These are phyloP conservation scores for Eucalyptus lansdowneana DNA, from an alignment of 345 rosid genomes.

Conservation along the genomic window DNA sequence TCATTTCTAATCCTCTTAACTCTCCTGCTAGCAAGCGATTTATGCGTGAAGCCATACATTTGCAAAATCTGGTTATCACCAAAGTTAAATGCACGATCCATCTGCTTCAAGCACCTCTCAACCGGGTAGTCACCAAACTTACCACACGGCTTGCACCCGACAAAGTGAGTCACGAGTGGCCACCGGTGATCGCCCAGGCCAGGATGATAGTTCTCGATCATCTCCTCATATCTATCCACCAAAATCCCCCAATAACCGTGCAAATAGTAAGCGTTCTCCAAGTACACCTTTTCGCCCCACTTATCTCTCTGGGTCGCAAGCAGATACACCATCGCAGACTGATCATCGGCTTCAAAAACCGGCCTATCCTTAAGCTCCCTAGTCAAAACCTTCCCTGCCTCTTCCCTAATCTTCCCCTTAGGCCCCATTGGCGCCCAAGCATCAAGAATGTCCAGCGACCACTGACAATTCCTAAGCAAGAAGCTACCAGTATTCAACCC, in stretches of 20 bases:
- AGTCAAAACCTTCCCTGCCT: constrained; percentile 46
- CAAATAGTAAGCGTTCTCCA: constrained; percentile 43
- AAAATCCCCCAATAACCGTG: constrained; percentile 61
- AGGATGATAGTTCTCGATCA: constrained; percentile 57
- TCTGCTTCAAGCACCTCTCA: constrained; percentile 54
- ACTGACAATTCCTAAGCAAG: constrained; percentile 38
- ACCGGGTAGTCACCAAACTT: constrained; percentile 57
- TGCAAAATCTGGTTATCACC: constrained; percentile 49
- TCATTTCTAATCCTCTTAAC: constrained; percentile 32
- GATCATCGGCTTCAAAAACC: constrained; percentile 55
- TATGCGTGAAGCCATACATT: constrained; percentile 42
- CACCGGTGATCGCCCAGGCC: constrained; percentile 51
- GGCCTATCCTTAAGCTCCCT: constrained; percentile 42
- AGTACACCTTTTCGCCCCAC: constrained; percentile 43
- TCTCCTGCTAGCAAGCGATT: constrained; percentile 19
- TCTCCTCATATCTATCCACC: constrained; percentile 51
- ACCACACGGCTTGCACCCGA: constrained; percentile 60
- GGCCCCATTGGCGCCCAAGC: constrained; percentile 55
- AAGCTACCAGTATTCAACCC: constrained; percentile 56
- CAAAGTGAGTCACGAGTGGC: constrained; percentile 58
- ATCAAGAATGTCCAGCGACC: constrained; percentile 42
- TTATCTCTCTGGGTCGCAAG: constrained; percentile 34
- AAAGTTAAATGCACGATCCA: constrained; percentile 53
- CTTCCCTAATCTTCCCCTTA: constrained; percentile 45
- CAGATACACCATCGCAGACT: constrained; percentile 52